Percentiles rank a stretch among this genome's conserved stretches.
Evolutionary conservation across 2,329 filamentous ascomycete species (phyloP).

Genomic region (Cytospora leucostoma): DNA sequence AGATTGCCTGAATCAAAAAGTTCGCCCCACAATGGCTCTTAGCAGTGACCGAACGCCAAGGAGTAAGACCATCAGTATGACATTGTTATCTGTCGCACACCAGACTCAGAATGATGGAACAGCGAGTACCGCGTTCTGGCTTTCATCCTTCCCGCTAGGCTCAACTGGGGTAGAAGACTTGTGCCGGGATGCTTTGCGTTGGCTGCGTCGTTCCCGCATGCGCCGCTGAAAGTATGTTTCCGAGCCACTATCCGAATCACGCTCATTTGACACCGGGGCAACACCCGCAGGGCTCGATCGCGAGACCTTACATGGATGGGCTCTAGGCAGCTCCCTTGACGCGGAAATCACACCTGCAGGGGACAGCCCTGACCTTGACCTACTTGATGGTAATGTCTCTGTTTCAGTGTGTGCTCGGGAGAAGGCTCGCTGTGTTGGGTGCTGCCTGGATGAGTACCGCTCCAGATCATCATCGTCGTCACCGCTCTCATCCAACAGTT

Average conservation of each 20-base stretch:
- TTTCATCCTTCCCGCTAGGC: not conserved
- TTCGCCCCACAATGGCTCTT: not conserved
- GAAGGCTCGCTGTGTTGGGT: not conserved
- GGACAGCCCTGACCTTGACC: not conserved
- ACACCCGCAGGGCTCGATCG: not conserved
- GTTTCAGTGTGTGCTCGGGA: not conserved
- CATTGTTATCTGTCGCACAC: too few relatives aligned
- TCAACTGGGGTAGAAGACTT: not conserved
- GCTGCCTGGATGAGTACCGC: not conserved
- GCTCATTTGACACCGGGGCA: not conserved
- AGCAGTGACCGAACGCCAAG: not conserved
- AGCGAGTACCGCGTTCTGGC: not conserved
- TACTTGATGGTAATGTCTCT: not conserved
- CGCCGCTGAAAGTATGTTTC: constrained; percentile 22
- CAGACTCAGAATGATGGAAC: constrained; percentile 11
- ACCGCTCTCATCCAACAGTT: not conserved
- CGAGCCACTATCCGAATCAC: constrained; percentile 19
- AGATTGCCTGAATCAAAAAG: not conserved
- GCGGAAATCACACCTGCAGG: not conserved
- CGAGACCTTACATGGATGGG: not conserved
- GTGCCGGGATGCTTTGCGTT: constrained; percentile 2
- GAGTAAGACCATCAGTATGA: not conserved
- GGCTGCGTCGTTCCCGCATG: constrained; percentile 14
- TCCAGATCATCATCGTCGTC: not conserved
- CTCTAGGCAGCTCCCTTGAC: not conserved